Evolutionary conservation across 2,329 filamentous ascomycete genomes (phyloP).

Genomic region (Fonsecaea pedrosoi): DNA sequence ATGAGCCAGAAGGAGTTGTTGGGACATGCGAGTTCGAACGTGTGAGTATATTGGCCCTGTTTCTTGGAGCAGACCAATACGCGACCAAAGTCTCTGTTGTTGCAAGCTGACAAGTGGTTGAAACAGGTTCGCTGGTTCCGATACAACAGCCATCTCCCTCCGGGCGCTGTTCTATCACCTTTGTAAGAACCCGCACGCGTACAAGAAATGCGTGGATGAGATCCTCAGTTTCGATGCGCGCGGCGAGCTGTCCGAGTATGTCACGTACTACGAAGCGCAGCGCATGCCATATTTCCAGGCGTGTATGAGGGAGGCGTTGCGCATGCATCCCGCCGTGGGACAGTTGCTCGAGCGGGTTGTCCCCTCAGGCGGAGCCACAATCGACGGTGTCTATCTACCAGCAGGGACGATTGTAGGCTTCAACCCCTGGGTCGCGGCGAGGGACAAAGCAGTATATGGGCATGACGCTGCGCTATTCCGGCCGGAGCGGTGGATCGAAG

Average conservation of each 20-base stretch:
- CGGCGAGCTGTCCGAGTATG: conserved; percentile 29
- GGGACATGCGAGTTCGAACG: conserved; percentile 32
- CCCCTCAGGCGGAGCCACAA: conserved; percentile 56
- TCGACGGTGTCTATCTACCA: conserved; percentile 44
- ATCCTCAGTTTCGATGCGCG: conserved; percentile 25
- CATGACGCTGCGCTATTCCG: conserved; percentile 35
- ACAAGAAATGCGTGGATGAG: conserved; percentile 31
- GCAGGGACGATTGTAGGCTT: conserved; percentile 35
- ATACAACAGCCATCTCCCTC: conserved; percentile 34
- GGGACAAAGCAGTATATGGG: conserved; percentile 38
- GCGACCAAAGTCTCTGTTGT: neutral
- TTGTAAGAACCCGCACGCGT: conserved; percentile 49
- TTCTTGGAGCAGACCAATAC: neutral
- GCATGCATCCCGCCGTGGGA: conserved; percentile 40
- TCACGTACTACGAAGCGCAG: conserved; percentile 33
- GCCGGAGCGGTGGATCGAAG: conserved; percentile 49
- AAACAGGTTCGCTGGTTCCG: conserved; percentile 32
- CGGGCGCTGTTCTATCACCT: conserved; percentile 52
- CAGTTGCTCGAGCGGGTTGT: conserved; percentile 56
- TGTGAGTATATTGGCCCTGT: conserved; percentile 17
- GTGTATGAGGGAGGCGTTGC: conserved; percentile 35
- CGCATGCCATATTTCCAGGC: conserved; percentile 51
- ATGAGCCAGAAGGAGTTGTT: conserved; percentile 31
- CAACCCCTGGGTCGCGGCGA: conserved; percentile 42
- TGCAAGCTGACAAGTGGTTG: neutral